These are phyloP conservation scores for Mucor lusitanicus DNA, from an alignment of 371 early-diverging fungal species.

Conservation along the genomic window DNA sequence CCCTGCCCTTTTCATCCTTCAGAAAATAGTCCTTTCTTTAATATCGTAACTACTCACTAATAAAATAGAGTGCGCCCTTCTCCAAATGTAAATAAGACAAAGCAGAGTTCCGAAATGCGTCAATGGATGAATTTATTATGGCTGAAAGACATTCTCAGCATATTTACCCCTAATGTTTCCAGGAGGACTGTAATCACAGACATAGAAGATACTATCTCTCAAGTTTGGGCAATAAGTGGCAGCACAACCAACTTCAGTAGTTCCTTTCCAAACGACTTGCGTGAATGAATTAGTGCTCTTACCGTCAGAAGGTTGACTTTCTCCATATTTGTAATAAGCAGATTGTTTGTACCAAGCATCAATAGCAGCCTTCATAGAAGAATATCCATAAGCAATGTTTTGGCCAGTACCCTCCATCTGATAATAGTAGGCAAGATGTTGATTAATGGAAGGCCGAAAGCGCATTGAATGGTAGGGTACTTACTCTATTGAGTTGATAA, in stretches of 20 bases:
- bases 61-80: too few relatives aligned
- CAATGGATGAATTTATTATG: not conserved
- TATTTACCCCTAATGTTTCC: slow-evolving; percentile 38
- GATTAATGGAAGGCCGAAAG: too few relatives aligned
- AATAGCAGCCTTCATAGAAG: slow-evolving; percentile 23
- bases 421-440: not conserved
- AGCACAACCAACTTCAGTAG: slow-evolving; percentile 45
- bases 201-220: slow-evolving; percentile 29
- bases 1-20: too few relatives aligned
- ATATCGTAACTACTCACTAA: too few relatives aligned
- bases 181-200: slow-evolving; percentile 39
- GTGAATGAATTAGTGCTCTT: slow-evolving; percentile 36
- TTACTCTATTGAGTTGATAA: slow-evolving; percentile 41
- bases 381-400: slow-evolving; percentile 45
- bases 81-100: too few relatives aligned
- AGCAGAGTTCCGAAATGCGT: too few relatives aligned
- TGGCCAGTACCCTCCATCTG: slow-evolving; percentile 32
- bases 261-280: slow-evolving; percentile 45
- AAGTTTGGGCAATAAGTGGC: slow-evolving; percentile 32
- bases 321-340: slow-evolving; percentile 30
- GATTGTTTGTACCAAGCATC: slow-evolving; percentile 41
- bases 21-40: too few relatives aligned
- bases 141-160: slow-evolving; percentile 6
- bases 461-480: not conserved
- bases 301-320: slow-evolving; percentile 17